Evolutionary conservation across 2,329 filamentous ascomycete genomes (phyloP), one percentile per base, ranked within the genome.

Genomic region (Sordariomycetes sp.): DNA sequence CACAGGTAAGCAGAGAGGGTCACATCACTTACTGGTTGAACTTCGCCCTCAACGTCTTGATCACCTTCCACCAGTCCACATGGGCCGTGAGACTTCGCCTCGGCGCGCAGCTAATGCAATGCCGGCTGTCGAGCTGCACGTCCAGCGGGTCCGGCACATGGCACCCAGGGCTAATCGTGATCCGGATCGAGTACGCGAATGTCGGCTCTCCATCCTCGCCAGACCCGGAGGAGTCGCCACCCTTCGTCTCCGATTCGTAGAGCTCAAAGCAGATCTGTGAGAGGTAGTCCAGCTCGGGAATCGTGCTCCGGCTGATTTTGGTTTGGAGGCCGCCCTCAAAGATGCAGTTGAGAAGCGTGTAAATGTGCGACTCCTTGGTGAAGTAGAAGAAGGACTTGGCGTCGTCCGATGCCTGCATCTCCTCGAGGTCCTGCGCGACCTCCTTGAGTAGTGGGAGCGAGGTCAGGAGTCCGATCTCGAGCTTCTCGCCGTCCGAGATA

Each of bases 341-440:
- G 64, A 99, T 97, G 70, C 93, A 97, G 71, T 99, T 99, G 60
- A 99, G 82, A 5, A 99, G 81, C 5, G 94, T 99, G 75, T 99
- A 99, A 62, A 99, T 97, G 70, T 99, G 94, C 0, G 90, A 96
- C 73, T 99, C 94, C 72, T 99, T 99, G 62, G 94, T 99, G 72
- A 99, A 99, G 75, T 99, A 99, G 73, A 97, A 90, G 77, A 97
- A 97, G 1, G 88, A 93, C 69, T 97, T 97, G 52, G 92, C 91
- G 64, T 95, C 89, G 57, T 93, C 87, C 0, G 90, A 95, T 3
- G 94, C 93, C 72, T 99, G 94, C 72, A 97, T 90, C 72, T 97
- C 92, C 74, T 99, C 95, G 2, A 99, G 80, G 66, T 99, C 93
- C 67, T 92, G 88, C 7, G 99, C 94, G 65, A 99, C 97, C 73